Evolutionary conservation across 441 rosid species (phyloP), one percentile per base, ranked within the genome.

Genomic region (Bruguiera hainesii): DNA sequence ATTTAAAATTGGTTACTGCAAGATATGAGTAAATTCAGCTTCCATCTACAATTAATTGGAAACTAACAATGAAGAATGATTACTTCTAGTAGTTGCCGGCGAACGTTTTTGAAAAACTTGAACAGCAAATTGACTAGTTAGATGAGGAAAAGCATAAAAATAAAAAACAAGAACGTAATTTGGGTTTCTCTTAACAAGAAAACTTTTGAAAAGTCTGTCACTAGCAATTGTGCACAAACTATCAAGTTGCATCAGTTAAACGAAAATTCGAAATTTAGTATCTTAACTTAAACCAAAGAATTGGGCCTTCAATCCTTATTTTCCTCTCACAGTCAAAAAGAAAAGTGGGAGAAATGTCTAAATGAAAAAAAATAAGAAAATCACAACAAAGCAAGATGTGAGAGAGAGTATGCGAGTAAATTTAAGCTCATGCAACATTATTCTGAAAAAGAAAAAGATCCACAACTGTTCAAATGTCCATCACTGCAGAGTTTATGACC

Each of bases 201-300:
- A 60, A 58, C 71, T 74, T 63, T 60, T 65, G 73, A 63, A 65
- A 73, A 65, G 66, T 60, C 75, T 33, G 46, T 20, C 60, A 67
- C 58, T 64, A 23, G 25, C 51, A 66, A 77, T 72, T 61, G 50
- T 76, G 26, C 37, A 46, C 63, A 64, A 63, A 61, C 77, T 57
- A 77, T 65, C 80, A 70, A 65, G 71, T 63, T 55, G 81, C 84
- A 79, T 70, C 68, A 68, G 50, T 52, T 80, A 72, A 58, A 69
- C 64, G 80, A 83, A 65, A 86, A 79, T 78, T 78, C 64, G 87
- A 77, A 86, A 85, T 76, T 83, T 86, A 84, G 87, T 87, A 83
- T 80, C 83, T 78, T 76, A 42, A 42, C 48, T 13, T 60, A 72
- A 67, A 68, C 74, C 71, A 66, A 64, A 79, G 74, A 68, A 57